These are phyloP conservation scores for Eucalyptus sideroxylon DNA, from an alignment of 345 rosid genomes.

Conservation along the genomic window DNA sequence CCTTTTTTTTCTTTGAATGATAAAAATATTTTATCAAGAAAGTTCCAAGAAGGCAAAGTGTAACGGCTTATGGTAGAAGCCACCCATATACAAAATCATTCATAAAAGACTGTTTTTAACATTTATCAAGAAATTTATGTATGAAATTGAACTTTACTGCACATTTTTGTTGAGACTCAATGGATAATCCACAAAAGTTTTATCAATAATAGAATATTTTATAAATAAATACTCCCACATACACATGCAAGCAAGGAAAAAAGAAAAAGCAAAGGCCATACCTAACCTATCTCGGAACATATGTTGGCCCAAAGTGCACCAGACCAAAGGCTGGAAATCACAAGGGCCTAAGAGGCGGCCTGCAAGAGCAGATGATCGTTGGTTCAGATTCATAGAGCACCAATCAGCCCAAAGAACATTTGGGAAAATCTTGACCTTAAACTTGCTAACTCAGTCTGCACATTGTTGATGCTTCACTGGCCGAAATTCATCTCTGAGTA, in stretches of 20 bases:
- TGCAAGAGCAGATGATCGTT: conserved; percentile 26
- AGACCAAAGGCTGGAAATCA: conserved; percentile 40
- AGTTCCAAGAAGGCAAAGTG: background rate
- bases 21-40: background rate
- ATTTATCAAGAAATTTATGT: background rate
- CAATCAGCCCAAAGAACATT: background rate
- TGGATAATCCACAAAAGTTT: background rate
- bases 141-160: background rate
- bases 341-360: conserved; percentile 44
- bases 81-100: background rate
- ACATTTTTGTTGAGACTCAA: background rate
- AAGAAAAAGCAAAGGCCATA: background rate
- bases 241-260: background rate
- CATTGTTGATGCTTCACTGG: conserved; percentile 31
- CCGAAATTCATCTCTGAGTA: conserved; percentile 74
- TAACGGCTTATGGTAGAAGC: background rate
- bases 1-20: background rate
- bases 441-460: conserved; percentile 18
- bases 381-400: conserved; percentile 7
- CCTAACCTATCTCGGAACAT: conserved; percentile 41
- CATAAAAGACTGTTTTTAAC: background rate
- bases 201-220: background rate
- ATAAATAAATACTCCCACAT: background rate
- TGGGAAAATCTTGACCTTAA: conserved; percentile 18
- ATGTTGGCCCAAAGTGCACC: conserved; percentile 51